Evolutionary conservation across 306 rosid species (phyloP).

Genomic region (Corylus heterophylla): DNA sequence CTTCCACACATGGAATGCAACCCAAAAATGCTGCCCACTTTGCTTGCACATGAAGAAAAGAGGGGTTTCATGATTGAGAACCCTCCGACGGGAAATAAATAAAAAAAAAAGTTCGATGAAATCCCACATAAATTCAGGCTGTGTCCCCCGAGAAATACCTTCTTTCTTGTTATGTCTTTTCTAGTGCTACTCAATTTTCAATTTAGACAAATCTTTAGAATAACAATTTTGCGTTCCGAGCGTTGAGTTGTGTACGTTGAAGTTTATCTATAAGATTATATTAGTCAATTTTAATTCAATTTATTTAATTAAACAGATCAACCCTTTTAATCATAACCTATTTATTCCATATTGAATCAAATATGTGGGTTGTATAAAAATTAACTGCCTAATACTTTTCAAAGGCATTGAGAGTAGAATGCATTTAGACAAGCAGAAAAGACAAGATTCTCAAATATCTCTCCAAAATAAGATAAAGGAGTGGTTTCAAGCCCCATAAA

Average conservation of each 20-base stretch:
- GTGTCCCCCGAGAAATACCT: not conserved
- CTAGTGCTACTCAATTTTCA: not conserved
- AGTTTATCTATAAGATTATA: too few relatives aligned
- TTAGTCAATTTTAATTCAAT: too few relatives aligned
- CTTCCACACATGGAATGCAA: not conserved
- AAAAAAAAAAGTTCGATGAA: not conserved
- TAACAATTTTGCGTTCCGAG: too few relatives aligned
- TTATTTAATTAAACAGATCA: too few relatives aligned
- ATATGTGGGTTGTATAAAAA: too few relatives aligned
- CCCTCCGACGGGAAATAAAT: too few relatives aligned
- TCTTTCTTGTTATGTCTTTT: not conserved
- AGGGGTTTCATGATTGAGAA: not conserved
- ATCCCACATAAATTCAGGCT: conserved; percentile 35
- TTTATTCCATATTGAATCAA: too few relatives aligned
- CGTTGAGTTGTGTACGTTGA: too few relatives aligned
- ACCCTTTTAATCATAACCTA: too few relatives aligned
- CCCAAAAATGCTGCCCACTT: conserved; percentile 32
- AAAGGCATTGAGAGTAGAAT: conserved; percentile 25
- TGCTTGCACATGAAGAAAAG: conserved; percentile 50
- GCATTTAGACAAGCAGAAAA: conserved; percentile 36
- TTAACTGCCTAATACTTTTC: too few relatives aligned
- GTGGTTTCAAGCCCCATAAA: conserved; percentile 19
- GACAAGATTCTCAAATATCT: conserved; percentile 40
- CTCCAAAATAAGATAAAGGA: conserved; percentile 27
- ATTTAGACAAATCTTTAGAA: conserved; percentile 19